Evolutionary conservation across 2,329 filamentous ascomycete species (phyloP), one percentile per base, ranked within the genome.

Genomic region (Aureobasidium sp.): DNA sequence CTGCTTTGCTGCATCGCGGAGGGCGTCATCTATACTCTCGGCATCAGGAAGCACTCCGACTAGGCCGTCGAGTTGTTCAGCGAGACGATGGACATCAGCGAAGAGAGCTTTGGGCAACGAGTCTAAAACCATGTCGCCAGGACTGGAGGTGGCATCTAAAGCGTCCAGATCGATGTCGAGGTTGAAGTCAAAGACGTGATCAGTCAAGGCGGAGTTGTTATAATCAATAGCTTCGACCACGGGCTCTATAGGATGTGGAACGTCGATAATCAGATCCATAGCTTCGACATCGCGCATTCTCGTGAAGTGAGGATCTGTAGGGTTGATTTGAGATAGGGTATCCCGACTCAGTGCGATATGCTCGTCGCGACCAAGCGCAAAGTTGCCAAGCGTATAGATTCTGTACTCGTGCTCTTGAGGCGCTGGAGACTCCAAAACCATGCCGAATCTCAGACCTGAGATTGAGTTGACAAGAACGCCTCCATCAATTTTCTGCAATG

Each of bases 301-400:
- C 10, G 86, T 89, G 72, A 97, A 97, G 62, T 92, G 87, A 15
- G 91, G 89, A 73, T 97, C 93, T 27, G 85, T 83, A 39, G 91
- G 83, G 66, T 89, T 87, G 62, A 88, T 85, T 32, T 91, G 85
- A 30, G 75, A 71, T 42, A 81, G 69, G 0, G 93, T 83, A 62
- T 91, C 86, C 29, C 88, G 85, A 50, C 88, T 82, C 65, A 97
- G 83, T 70, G 90, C 89, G 25, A 97, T 85, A 65, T 87, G 89
- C 74, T 97, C 93, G 70, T 97, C 91, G 50, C 89, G 87, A 4
- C 93, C 93, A 3, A 99, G 79, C 1, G 88, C 83, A 44, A 92
- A 83, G 66, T 88, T 90, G 45, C 90, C 91, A 64, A 96, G 86
- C 48, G 89, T 88, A 62, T 88, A 89, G 45, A 97, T 86, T 61